These are phyloP conservation scores for Vitis hybrid DNA, from an alignment of 177 flowering plant species.

Conservation along the genomic window DNA sequence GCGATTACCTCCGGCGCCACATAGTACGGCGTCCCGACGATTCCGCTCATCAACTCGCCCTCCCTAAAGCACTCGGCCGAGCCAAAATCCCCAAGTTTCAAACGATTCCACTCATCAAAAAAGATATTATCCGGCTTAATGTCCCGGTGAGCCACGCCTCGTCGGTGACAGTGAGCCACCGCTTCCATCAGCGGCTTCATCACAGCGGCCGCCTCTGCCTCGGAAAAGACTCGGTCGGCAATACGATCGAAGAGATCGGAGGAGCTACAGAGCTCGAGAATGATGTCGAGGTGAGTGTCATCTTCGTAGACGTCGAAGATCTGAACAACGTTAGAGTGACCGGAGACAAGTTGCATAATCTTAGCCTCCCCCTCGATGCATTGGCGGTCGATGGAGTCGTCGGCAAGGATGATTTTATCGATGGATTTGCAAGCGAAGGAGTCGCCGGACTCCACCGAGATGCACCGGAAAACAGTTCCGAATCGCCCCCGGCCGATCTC, in stretches of 20 bases:
- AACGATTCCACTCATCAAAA: conserved; percentile 40
- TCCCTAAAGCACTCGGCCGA: conserved; percentile 54
- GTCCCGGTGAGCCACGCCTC: conserved; percentile 76
- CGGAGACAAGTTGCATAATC: conserved; percentile 35
- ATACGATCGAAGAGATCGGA: conserved; percentile 49
- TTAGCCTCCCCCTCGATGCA: conserved; percentile 60
- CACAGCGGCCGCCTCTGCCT: conserved; percentile 43
- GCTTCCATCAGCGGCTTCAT: conserved; percentile 55
- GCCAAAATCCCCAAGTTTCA: conserved; percentile 78
- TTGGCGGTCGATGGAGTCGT: conserved; percentile 53
- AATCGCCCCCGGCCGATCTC: conserved; percentile 73
- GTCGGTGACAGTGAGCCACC: conserved; percentile 61
- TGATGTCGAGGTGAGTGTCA: conserved; percentile 48
- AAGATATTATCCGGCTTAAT: conserved; percentile 81
- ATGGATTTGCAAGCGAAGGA: conserved; percentile 59
- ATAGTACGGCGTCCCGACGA: conserved; percentile 77
- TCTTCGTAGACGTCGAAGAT: conserved; percentile 55
- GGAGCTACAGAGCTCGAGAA: conserved; percentile 55
- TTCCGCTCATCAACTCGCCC: conserved; percentile 39
- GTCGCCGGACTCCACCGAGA: conserved; percentile 28
- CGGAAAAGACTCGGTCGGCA: conserved; percentile 30
- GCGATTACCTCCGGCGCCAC: conserved; percentile 78
- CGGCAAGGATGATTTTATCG: conserved; percentile 40
- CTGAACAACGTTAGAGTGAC: conserved; percentile 44
- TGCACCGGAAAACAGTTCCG: conserved; percentile 56